Evolutionary conservation across 371 early-diverging fungal species (phyloP).

Genomic region (Thermomucor indicae-seudaticae): DNA sequence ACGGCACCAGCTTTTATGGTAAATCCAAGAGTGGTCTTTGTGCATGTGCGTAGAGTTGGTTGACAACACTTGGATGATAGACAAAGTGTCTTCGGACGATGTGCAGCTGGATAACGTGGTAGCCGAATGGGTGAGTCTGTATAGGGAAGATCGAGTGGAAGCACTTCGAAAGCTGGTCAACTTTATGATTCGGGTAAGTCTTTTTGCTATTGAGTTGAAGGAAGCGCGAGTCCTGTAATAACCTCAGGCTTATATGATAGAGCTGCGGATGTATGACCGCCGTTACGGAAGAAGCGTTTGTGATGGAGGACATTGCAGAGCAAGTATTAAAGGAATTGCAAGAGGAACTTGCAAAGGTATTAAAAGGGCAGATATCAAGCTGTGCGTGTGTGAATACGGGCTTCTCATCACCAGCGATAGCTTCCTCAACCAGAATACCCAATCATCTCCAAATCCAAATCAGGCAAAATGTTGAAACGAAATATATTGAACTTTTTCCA

Average conservation of each 20-base stretch:
- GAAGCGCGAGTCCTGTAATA: no score
- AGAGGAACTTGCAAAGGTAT: conserved; percentile 37
- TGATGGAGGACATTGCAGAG: conserved; percentile 34
- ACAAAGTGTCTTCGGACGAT: conserved; percentile 4
- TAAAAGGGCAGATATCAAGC: not conserved
- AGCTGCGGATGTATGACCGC: conserved; percentile 41
- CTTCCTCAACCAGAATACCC: conserved; percentile 61
- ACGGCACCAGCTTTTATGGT: conserved; percentile 27
- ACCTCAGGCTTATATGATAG: conserved; percentile 7
- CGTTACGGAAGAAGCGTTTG: conserved; percentile 29
- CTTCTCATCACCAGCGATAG: conserved; percentile 13
- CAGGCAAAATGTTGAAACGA: conserved; percentile 51
- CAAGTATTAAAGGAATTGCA: conserved; percentile 42
- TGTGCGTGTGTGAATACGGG: no score
- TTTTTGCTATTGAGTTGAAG: not conserved
- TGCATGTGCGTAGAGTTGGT: not conserved
- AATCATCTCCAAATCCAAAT: conserved; percentile 56
- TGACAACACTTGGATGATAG: conserved; percentile 6
- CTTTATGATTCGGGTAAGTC: conserved; percentile 55
- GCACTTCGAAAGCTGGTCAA: conserved; percentile 55
- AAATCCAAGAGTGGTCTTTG: not conserved
- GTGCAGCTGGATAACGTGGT: conserved; percentile 23
- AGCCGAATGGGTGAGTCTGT: conserved; percentile 20
- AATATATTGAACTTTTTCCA: conserved; percentile 58
- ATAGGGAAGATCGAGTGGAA: conserved; percentile 14